These are phyloP conservation scores for Neophaeococcomyces mojaviensis DNA, from an alignment of 2,329 filamentous ascomycete genomes.

Conservation along the genomic window DNA sequence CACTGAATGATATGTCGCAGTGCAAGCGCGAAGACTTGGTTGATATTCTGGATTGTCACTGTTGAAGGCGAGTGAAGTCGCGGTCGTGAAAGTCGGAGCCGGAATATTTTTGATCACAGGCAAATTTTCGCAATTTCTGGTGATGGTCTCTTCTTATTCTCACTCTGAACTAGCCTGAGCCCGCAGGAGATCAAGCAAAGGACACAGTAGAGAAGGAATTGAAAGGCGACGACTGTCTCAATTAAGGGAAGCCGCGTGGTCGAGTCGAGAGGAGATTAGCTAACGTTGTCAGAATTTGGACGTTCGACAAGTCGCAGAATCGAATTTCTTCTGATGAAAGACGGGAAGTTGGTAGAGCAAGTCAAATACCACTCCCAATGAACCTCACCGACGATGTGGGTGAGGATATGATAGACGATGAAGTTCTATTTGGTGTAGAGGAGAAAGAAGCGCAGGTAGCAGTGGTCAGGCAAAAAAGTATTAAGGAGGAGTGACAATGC, in stretches of 20 bases:
- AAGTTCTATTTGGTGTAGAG: slow-evolving; percentile 3
- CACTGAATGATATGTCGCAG: neutral
- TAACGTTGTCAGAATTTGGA: neutral
- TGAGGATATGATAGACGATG: slow-evolving; percentile 4
- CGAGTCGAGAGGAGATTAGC: slow-evolving; percentile 12
- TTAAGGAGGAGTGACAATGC: slow-evolving; percentile 1
- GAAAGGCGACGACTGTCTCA: slow-evolving; percentile 24
- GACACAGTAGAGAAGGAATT: neutral
- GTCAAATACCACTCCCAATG: slow-evolving; percentile 6
- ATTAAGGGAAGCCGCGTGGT: slow-evolving; percentile 24
- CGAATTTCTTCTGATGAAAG: neutral
- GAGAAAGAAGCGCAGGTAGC: slow-evolving; percentile 5
- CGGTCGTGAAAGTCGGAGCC: too few relatives aligned
- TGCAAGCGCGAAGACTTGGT: too few relatives aligned
- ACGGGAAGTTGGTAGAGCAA: slow-evolving; percentile 8
- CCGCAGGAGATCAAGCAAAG: slow-evolving; percentile 15
- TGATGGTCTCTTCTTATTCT: neutral
- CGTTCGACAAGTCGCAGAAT: neutral
- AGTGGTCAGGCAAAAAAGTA: slow-evolving; percentile 1
- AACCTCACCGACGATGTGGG: slow-evolving; percentile 6
- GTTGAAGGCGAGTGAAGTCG: too few relatives aligned
- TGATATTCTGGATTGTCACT: too few relatives aligned
- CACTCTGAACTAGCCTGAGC: slow-evolving; percentile 13
- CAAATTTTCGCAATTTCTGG: neutral
- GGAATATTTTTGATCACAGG: neutral